Base-by-base conservation (phyloP, 192 early-diverging fungal genomes). In the Linnemannia hyalina region DNA sequence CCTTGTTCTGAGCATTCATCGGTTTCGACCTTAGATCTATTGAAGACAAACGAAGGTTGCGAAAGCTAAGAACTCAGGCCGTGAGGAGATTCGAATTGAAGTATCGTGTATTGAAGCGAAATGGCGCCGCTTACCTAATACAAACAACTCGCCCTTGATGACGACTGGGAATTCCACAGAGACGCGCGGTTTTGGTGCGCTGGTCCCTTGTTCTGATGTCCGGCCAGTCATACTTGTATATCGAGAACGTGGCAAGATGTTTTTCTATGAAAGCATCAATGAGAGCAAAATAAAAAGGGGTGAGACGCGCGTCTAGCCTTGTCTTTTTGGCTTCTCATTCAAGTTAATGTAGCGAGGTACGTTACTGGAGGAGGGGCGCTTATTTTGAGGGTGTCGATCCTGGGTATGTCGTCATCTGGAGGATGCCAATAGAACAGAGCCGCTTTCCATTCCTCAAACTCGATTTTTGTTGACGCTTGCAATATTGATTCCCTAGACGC, bases 371-470 rank as follows among this genome's bases (percentile, higher is more conserved):
- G 78, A 11, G 83, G 78, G 32, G 83, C 60, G 71, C 38, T 71
- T 6, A 85, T 78, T 36, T 75, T 73, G 42, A 85, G 78, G 5
- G 74, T 73, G 23, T 85, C 78, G 26, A 85, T 80, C 32, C 76
- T 78, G 7, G 83, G 83, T 47, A 85, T 85, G 3, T 85, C 74
- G 26, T 85, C 83, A 11, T 85, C 83, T 76, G 83, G 78, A 3
- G 83, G 83, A 29, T 85, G 83, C 83, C 83, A 85, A 68, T 80
- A 73, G 55, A 85, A 85, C 22, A 85, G 42, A 4, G 83, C 83
- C 20, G 83, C 78, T 29, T 85, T 85, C 83, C 83, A 85, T 52
- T 85, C 83, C 46, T 85, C 83, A n/a, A 80, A 85, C 16, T 85
- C 83, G 3, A 73, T 70, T 26, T 85, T 80, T 60, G 83, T 85